Conservation (phyloP, 2,329 filamentous ascomycete species). For the Aureobasidium leucospermi region DNA sequence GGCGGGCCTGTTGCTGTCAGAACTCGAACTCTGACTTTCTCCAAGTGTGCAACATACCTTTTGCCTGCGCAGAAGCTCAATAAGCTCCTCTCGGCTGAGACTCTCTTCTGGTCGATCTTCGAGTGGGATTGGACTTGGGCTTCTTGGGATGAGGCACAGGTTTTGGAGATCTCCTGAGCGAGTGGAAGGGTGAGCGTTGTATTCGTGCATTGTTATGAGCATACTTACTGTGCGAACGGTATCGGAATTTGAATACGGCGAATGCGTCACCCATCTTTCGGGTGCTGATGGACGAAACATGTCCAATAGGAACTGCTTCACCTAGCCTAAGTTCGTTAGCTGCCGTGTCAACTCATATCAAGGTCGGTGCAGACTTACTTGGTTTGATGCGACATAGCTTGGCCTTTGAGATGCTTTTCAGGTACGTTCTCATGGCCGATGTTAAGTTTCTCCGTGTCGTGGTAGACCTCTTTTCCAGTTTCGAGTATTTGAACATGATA, state of each 20-base stretch:
- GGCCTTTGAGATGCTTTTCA: conserved; percentile 21
- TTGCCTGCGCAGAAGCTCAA: conserved; percentile 15
- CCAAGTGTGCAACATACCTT: too few relatives aligned
- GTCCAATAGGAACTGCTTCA: too few relatives aligned
- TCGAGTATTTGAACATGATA: too few relatives aligned
- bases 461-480: too few relatives aligned
- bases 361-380: too few relatives aligned
- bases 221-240: conserved; percentile 20
- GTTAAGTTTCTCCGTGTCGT: too few relatives aligned
- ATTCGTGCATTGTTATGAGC: conserved; percentile 20
- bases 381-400: conserved; percentile 17
- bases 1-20: not conserved
- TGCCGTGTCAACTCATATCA: too few relatives aligned
- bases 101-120: conserved; percentile 16
- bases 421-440: too few relatives aligned
- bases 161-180: conserved; percentile 15
- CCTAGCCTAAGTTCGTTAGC: too few relatives aligned
- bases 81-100: conserved; percentile 16
- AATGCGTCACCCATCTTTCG: too few relatives aligned
- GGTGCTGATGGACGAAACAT: too few relatives aligned
- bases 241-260: conserved; percentile 20
- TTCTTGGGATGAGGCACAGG: conserved; percentile 20
- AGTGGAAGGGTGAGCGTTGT: conserved; percentile 14
- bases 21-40: too few relatives aligned
- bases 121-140: conserved; percentile 17